Evolutionary conservation across 768 basidiomycete genomes (phyloP), one percentile per base, ranked within the genome.

Genomic region (Piloderma croceum): DNA sequence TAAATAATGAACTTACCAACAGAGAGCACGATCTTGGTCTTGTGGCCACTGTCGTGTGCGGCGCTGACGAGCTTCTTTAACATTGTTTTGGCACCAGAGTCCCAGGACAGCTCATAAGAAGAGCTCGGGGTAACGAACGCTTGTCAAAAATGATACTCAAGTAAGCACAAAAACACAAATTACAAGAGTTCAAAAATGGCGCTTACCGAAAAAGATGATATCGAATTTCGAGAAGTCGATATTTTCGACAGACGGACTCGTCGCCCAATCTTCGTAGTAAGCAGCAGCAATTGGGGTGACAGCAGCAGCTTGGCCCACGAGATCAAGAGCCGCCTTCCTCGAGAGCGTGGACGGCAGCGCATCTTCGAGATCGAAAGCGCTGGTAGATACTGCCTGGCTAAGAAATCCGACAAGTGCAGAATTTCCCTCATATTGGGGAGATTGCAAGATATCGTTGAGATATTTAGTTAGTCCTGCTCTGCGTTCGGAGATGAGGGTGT

Each of bases 71-170:
- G 67, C 24, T 78, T 59, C 46, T 68, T 63, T 7, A 89, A 67
- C 22, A 80, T 64, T 6, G 67, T 61, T 27, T 68, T 69, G 25
- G 73, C 72, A 19, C 73, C 70, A 29, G 61, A 58, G 31, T 73
- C 75, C 61, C 76, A 80, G 29, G 61, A 59, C 19, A 87, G 57
- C 12, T 62, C 65, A 46, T 61, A 66, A 24, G 73, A 70, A 10
- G 79, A 76, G 43, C 72, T 81, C 6, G 83, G 81, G 15, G 76
- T 73, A 6, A 77, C 83, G 52, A 87, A 89, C 6, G 84, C 83
- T 82, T 36, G n/a, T 15, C 21, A 40, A 60, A 56, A 25, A 27
- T 41, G 9, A 43, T 37, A 17, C 32, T 39, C 24, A 11, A 38
- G 22, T 18, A 34, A 41, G 12, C 12, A 25, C 17, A 10, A 15